Conservation (phyloP, 208 protist genomes). For the Wallacemonas sp. region DNA sequence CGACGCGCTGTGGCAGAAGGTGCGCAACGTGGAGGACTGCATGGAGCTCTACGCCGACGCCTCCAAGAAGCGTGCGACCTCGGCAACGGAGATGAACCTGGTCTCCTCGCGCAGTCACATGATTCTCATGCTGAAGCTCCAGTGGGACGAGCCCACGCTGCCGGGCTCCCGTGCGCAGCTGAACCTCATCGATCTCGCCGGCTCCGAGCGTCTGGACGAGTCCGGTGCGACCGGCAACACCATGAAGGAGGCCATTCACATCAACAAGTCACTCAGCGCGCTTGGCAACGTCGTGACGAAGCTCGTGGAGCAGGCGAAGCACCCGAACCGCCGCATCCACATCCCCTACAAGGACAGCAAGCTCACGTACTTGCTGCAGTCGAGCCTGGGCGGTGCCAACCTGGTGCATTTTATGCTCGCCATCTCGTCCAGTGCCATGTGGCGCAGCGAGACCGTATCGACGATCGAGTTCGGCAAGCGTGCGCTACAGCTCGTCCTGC, state of each 20-base stretch:
- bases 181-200: slow-evolving; percentile 95
- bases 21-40: slow-evolving; percentile 64
- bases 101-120: slow-evolving; percentile 91
- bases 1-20: slow-evolving; percentile 76
- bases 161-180: slow-evolving; percentile 86
- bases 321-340: slow-evolving; percentile 75
- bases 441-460: slow-evolving; percentile 80
- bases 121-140: slow-evolving; percentile 88
- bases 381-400: slow-evolving; percentile 86
- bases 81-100: slow-evolving; percentile 91
- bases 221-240: slow-evolving; percentile 84
- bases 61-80: slow-evolving; percentile 66
- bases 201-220: slow-evolving; percentile 86
- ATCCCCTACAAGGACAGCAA: slow-evolving; percentile 94
- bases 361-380: slow-evolving; percentile 93
- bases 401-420: slow-evolving; percentile 88
- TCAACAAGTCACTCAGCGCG: slow-evolving; percentile 95
- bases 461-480: slow-evolving; percentile 92
- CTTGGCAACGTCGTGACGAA: slow-evolving; percentile 93
- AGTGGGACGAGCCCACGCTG: slow-evolving; percentile 89
- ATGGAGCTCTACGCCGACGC: slow-evolving; percentile 84
- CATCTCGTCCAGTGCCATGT: slow-evolving; percentile 77
- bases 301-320: slow-evolving; percentile 87
- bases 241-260: slow-evolving; percentile 92
- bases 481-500: slow-evolving; percentile 83